Conservation (phyloP, 495 filamentous ascomycete genomes). For the Podospora fimiseda region DNA sequence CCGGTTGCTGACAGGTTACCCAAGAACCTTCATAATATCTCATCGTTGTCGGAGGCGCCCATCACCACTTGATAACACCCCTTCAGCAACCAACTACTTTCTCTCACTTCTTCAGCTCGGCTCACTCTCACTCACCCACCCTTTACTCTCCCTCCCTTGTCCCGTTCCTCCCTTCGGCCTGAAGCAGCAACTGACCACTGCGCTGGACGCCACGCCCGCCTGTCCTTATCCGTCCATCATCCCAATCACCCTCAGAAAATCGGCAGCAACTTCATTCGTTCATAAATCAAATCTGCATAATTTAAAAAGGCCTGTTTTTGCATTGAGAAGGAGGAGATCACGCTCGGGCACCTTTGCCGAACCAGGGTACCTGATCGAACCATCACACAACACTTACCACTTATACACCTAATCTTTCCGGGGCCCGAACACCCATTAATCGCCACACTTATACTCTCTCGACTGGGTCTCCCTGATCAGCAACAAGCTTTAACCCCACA, state of each 20-base stretch:
- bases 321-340: constrained; percentile 36
- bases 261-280: constrained; percentile 7
- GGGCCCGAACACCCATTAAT: constrained; percentile 11
- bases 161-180: neutral
- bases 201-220: constrained; percentile 12
- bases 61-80: neutral
- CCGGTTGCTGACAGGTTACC: constrained; percentile 3
- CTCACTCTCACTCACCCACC: neutral
- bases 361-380: constrained; percentile 30
- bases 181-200: neutral
- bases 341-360: constrained; percentile 32
- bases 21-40: constrained; percentile 3
- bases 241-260: constrained; percentile 1
- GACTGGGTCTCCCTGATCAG: constrained; percentile 6
- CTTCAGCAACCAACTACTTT: neutral
- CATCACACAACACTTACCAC: too few species aligned
- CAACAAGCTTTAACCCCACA: constrained; percentile 20
- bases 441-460: constrained; percentile 10
- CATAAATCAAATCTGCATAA: constrained; percentile 25
- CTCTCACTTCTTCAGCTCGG: neutral
- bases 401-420: constrained; percentile 11
- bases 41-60: constrained; percentile 2
- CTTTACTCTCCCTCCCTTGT: neutral
- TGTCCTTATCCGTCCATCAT: constrained; percentile 7
- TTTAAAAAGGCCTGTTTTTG: constrained; percentile 20